Percentiles rank a stretch among this genome's conserved stretches.
phyloP scores from a whole-genome alignment of 2,329 filamentous ascomycete genomes.

The Atkinsonella hypoxylon region DNA sequence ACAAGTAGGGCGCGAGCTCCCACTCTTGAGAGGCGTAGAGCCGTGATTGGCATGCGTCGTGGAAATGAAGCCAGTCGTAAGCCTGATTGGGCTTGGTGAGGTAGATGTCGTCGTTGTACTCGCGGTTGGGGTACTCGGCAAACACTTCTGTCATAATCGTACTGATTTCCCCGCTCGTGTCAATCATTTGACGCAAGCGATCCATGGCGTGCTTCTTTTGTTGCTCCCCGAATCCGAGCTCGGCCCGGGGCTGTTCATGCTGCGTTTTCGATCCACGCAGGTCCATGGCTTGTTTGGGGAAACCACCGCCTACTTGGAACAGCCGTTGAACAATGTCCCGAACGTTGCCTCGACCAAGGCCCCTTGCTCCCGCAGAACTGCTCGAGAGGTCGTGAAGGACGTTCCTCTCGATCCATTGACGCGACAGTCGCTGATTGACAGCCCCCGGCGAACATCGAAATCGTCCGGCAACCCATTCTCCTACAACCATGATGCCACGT shows the following conservation, averaged over 20 bases:
- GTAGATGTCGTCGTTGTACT: slow-evolving; percentile 86
- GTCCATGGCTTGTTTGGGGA: slow-evolving; percentile 45
- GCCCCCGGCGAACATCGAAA: slow-evolving; percentile 38
- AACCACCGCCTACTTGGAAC: slow-evolving; percentile 69
- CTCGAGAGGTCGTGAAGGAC: slow-evolving; percentile 56
- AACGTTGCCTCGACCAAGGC: slow-evolving; percentile 56
- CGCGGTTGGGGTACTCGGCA: slow-evolving; percentile 69
- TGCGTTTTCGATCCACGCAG: slow-evolving; percentile 28
- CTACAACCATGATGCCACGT: slow-evolving; percentile 73
- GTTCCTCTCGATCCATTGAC: slow-evolving; percentile 66
- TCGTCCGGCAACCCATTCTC: slow-evolving; percentile 73
- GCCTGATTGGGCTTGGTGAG: slow-evolving; percentile 78
- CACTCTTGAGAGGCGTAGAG: slow-evolving; percentile 82
- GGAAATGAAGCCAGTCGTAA: slow-evolving; percentile 93
- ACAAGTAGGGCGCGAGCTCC: slow-evolving; percentile 81
- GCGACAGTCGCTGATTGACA: slow-evolving; percentile 42
- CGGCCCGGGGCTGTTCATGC: slow-evolving; percentile 43
- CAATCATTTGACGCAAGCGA: slow-evolving; percentile 61
- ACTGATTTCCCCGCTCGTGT: slow-evolving; percentile 68
- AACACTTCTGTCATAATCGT: slow-evolving; percentile 77
- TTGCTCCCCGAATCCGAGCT: slow-evolving; percentile 60
- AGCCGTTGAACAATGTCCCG: slow-evolving; percentile 69
- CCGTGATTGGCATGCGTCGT: slow-evolving; percentile 68
- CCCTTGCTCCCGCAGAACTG: slow-evolving; percentile 59
- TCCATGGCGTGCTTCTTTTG: slow-evolving; percentile 62